A percentile compares a stretch with the other conserved stretches of the same genome.
phyloP scores from a whole-genome alignment of 2,329 filamentous ascomycete genomes.

The Cytospora chrysosperma region DNA sequence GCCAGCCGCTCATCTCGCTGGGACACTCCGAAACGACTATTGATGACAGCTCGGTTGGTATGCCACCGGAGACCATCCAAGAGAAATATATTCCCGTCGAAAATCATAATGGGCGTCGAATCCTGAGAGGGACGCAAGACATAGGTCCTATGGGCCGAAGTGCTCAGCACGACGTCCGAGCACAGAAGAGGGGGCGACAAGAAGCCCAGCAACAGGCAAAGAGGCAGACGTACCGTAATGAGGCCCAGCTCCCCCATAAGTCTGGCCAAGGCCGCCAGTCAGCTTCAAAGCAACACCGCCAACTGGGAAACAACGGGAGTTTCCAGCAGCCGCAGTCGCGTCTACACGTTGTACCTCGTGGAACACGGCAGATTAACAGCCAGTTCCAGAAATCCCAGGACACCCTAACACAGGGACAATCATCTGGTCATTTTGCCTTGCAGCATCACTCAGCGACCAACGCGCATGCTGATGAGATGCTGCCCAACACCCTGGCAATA shows the following conservation, averaged over 20 bases:
- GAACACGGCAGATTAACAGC: not conserved
- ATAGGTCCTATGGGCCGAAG: not conserved
- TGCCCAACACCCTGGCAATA: not conserved
- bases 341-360: not conserved
- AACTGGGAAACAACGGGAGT: not conserved
- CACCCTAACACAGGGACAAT: not conserved
- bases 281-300: not conserved
- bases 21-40: not conserved
- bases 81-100: constrained; percentile 7
- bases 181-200: not conserved
- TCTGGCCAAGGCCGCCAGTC: not conserved
- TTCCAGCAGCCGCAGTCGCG: not conserved
- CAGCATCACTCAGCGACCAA: not conserved
- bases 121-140: not conserved
- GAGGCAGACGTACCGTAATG: not conserved
- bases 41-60: not conserved
- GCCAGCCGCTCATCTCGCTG: not conserved
- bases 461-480: not conserved
- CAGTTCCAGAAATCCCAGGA: not conserved
- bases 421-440: too few species aligned
- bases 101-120: constrained; percentile 1
- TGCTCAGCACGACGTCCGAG: not conserved
- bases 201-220: not conserved
- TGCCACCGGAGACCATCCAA: not conserved
- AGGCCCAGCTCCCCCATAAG: not conserved